A percentile compares a stretch with the other conserved stretches of the same genome.
Conservation (phyloP, 2,329 filamentous ascomycete genomes). For the Mycosphaerelloides madeirae region DNA sequence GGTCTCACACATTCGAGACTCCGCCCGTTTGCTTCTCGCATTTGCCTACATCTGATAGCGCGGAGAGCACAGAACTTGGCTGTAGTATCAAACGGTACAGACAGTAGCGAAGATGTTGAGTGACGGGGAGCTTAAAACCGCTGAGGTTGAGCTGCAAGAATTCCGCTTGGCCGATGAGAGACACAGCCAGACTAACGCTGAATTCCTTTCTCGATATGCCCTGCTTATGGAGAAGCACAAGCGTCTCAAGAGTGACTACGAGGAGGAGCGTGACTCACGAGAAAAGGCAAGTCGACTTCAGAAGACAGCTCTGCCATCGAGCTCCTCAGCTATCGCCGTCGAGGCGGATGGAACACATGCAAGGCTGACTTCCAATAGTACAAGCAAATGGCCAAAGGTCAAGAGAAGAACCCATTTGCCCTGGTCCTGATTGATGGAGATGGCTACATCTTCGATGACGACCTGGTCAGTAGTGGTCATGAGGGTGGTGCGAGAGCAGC, state of each 20-base stretch:
- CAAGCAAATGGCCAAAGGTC: constrained; percentile 46
- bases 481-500: constrained; percentile 55
- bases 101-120: constrained; percentile 15
- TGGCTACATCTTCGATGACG: constrained; percentile 46
- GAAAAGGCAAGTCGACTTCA: too few species aligned
- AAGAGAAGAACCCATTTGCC: constrained; percentile 54
- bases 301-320: too few species aligned
- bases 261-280: constrained; percentile 51
- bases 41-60: too few species aligned
- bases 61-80: too few species aligned
- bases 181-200: constrained; percentile 22
- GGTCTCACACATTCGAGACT: not conserved
- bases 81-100: too few species aligned
- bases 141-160: constrained; percentile 18
- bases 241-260: constrained; percentile 53
- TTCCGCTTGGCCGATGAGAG: constrained; percentile 18
- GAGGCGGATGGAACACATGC: too few species aligned
- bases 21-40: not conserved
- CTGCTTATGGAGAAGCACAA: constrained; percentile 42
- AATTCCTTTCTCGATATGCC: constrained; percentile 39
- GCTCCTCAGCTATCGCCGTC: too few species aligned
- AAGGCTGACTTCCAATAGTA: too few species aligned
- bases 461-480: constrained; percentile 24
- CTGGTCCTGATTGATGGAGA: constrained; percentile 60
- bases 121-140: constrained; percentile 16